These are phyloP conservation scores for Fonsecaea erecta DNA, from an alignment of 2,329 filamentous ascomycete species.

Conservation along the genomic window DNA sequence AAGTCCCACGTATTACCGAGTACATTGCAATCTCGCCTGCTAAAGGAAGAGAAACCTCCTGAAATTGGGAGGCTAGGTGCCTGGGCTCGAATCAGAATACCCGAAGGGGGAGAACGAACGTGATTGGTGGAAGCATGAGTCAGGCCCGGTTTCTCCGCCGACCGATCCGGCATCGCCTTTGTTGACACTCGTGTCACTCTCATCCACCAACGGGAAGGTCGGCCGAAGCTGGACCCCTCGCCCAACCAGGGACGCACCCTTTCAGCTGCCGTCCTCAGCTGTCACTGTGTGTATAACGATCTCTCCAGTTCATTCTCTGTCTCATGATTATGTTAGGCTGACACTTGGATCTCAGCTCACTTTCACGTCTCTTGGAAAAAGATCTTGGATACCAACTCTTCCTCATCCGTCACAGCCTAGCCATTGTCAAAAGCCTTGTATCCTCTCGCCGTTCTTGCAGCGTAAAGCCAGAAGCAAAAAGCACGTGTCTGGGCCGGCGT, in stretches of 20 bases:
- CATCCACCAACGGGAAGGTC: background rate
- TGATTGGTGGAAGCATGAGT: slow-evolving; percentile 14
- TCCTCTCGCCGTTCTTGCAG: background rate
- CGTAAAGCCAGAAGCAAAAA: background rate
- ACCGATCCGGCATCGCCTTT: slow-evolving; percentile 6
- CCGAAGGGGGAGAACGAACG: background rate
- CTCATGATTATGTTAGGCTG: slow-evolving; percentile 9
- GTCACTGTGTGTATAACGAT: slow-evolving; percentile 1
- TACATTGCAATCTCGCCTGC: background rate
- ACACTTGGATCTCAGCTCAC: background rate
- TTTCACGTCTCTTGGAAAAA: background rate
- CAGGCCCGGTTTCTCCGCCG: slow-evolving; percentile 18
- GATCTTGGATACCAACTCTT: background rate
- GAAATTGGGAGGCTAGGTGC: background rate
- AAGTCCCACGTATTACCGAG: background rate
- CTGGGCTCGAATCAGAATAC: background rate
- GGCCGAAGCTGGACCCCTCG: slow-evolving; percentile 2
- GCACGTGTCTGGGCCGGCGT: background rate
- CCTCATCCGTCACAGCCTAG: background rate
- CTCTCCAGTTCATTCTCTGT: slow-evolving; percentile 3
- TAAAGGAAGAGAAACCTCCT: background rate
- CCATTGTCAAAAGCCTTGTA: background rate
- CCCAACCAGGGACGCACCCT: background rate
- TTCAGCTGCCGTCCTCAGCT: slow-evolving; percentile 14
- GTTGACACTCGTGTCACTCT: slow-evolving; percentile 19